Percentiles rank a stretch among this genome's conserved stretches.
Evolutionary conservation across 352 stramenopile species (phyloP).

Genomic region (Phytophthora multivora): DNA sequence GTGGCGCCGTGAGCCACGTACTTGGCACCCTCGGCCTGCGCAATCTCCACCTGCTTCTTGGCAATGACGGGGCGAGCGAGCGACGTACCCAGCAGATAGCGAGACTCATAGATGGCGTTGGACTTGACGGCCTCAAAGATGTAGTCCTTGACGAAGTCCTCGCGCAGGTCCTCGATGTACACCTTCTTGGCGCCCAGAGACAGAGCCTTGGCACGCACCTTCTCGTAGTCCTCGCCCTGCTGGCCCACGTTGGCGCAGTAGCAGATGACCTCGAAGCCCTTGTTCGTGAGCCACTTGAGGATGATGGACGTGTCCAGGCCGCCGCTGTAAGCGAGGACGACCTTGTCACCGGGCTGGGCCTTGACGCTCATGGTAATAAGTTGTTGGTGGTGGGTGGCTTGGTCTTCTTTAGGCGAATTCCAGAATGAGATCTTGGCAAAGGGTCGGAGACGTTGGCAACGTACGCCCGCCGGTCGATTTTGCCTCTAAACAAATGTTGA

Average conservation of each 20-base stretch:
- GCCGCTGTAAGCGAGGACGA: conserved; percentile 97
- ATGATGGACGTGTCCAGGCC: conserved; percentile 99
- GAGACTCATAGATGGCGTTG: conserved; percentile 98
- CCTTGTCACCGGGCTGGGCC: conserved; percentile 84
- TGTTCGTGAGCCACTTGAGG: conserved; percentile 98
- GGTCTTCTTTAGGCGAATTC: conserved; percentile 41
- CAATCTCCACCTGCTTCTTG: conserved; percentile 97
- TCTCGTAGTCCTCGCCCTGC: conserved; percentile 94
- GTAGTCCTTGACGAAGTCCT: conserved; percentile 96
- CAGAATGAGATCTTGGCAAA: conserved; percentile 43
- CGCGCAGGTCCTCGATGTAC: conserved; percentile 96
- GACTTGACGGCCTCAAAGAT: conserved; percentile 94
- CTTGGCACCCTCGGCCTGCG: conserved; percentile 88
- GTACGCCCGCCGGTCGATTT: neutral
- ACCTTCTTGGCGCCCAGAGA: conserved; percentile 84
- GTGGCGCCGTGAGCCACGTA: conserved; percentile 97
- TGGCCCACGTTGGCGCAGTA: conserved; percentile 99
- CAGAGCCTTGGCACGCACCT: conserved; percentile 93
- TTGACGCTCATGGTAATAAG: conserved; percentile 65
- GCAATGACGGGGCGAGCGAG: conserved; percentile 98
- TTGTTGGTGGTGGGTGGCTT: conserved; percentile 14
- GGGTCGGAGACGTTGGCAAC: conserved; percentile 13
- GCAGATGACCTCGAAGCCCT: conserved; percentile 98
- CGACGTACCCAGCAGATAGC: conserved; percentile 97
- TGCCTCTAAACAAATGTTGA: conserved; percentile 38